Base-by-base conservation (phyloP, 2,329 filamentous ascomycete species). In the Colletotrichum neosansevieriae region DNA sequence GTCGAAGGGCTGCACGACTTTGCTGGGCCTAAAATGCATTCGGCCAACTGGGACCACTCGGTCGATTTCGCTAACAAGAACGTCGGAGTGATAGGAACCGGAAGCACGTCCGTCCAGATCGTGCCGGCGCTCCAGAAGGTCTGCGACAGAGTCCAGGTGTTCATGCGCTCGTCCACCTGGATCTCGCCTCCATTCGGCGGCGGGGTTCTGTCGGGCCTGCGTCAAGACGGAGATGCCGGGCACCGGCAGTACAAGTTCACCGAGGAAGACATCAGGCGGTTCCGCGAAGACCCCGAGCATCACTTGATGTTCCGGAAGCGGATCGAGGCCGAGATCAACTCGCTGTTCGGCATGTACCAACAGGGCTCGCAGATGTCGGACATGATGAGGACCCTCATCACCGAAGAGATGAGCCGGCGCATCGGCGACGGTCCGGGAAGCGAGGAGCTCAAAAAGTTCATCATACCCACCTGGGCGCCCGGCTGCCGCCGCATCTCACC, bases 71-170 rank as follows among this genome's bases (percentile, higher is more conserved):
- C 69, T 2, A 80, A 77, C 29, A 84, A 84, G 71, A 75, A 75
- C 15, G 81, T 86, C 19, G 85, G 81, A 12, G 77, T 88, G n/a
- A 86, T 88, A 54, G 86, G 86, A 6, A 84, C 75, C 15, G 86
- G 86, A 0, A 83, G 83, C 21, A 84, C 83, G 12, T 84, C 82
- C 11, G 83, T 88, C 10, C 86, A 87, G 73, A 79, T 87, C 9
- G 79, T 85, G 2, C 82, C 83, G 1, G 76, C 76, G 1, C 80
- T 85, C 36, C 81, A 84, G 71, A 65, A 71, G 29, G 17, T 60
- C 51, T 47, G 38, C 50, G 53, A 53, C 21, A 60, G 75, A 38
- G 69, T 77, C 50, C 73, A 75, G 45, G 71, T 73, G 7, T 79
- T 78, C 60, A 76, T 76, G 66, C 73, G 77, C 2, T 74, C 73